Evolutionary conservation across 2,329 filamentous ascomycete genomes (phyloP).

Genomic region (Grosmannia serpens): DNA sequence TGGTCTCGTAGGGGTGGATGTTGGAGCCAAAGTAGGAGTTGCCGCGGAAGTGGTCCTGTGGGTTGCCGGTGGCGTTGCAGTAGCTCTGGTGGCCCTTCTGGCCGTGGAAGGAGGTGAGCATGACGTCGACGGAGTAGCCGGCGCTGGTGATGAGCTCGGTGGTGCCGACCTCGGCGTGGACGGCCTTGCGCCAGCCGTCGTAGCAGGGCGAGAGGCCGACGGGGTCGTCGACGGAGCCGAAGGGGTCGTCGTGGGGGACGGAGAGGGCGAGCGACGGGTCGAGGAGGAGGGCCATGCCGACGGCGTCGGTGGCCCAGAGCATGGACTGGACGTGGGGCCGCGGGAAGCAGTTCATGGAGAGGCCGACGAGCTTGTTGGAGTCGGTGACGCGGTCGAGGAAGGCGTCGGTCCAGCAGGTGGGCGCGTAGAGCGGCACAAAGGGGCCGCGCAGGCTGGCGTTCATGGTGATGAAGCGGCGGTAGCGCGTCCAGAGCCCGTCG

Average conservation of each 20-base stretch:
- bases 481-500: slow-evolving; percentile 21
- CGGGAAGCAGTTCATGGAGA: slow-evolving; percentile 24
- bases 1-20: slow-evolving; percentile 25
- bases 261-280: slow-evolving; percentile 16
- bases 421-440: slow-evolving; percentile 23
- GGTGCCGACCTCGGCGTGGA: slow-evolving; percentile 21
- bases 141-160: slow-evolving; percentile 17
- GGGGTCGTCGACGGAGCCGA: slow-evolving; percentile 14
- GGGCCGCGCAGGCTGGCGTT: slow-evolving; percentile 25
- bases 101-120: slow-evolving; percentile 21
- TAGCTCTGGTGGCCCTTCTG: neutral
- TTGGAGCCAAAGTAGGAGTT: slow-evolving; percentile 21
- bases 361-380: slow-evolving; percentile 24
- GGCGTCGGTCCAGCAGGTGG: slow-evolving; percentile 24
- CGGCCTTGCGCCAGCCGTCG: slow-evolving; percentile 14
- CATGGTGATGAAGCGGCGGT: slow-evolving; percentile 24
- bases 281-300: slow-evolving; percentile 25
- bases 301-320: slow-evolving; percentile 25
- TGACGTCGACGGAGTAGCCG: slow-evolving; percentile 22
- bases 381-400: slow-evolving; percentile 21
- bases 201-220: slow-evolving; percentile 21
- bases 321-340: slow-evolving; percentile 24
- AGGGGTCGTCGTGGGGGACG: slow-evolving; percentile 10
- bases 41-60: slow-evolving; percentile 11
- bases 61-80: slow-evolving; percentile 16